Base-by-base conservation (phyloP, 164 flowering plant genomes). In the Cinnamomum chago region DNA sequence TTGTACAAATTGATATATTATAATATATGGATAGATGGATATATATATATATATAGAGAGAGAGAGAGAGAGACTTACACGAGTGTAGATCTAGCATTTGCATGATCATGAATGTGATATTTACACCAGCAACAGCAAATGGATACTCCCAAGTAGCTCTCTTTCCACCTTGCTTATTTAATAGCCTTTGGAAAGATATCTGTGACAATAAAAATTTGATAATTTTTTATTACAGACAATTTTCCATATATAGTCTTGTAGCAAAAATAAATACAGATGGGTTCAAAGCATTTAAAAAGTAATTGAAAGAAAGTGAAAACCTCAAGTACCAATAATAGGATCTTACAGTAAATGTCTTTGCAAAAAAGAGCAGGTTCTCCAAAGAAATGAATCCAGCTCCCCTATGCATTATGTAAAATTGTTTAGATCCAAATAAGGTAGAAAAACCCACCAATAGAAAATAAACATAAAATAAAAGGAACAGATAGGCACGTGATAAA, bases 331-430 rank as follows among this genome's bases (percentile, higher is more conserved):
- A 55, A 55, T 20, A 3, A 71, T 12, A 72, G 80, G 62, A 76
- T 73, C 90, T 86, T 86, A 94, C 97, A 67, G 97, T 75, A 76
- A 92, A 94, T 22, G 92, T 91, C 81, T 87, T 92, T 58, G 97
- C 97, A 81, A 94, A 94, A 84, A 94, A 94, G 58, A 94, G 78
- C 72, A 94, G 82, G 72, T 94, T 94, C 84, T 94, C 98, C 87
- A 92, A 81, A 30, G 97, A 91, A 70, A 94, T 92, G 82, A 92
- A 94, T 55, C 98, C 98, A 72, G 92, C 98, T 73, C 98, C 98
- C 79, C 98, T 94, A 86, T 76, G 64, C 33, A 74, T 35, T 65
- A 71, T 70, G 55, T n/a, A 76, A 72, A 40, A 70, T 62, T 58
- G 0, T 17, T 9, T 24, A 9, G 6, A 62, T 55, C 33, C 58